These are phyloP conservation scores for Suillus americanus DNA, from an alignment of 768 basidiomycete genomes.

Conservation along the genomic window DNA sequence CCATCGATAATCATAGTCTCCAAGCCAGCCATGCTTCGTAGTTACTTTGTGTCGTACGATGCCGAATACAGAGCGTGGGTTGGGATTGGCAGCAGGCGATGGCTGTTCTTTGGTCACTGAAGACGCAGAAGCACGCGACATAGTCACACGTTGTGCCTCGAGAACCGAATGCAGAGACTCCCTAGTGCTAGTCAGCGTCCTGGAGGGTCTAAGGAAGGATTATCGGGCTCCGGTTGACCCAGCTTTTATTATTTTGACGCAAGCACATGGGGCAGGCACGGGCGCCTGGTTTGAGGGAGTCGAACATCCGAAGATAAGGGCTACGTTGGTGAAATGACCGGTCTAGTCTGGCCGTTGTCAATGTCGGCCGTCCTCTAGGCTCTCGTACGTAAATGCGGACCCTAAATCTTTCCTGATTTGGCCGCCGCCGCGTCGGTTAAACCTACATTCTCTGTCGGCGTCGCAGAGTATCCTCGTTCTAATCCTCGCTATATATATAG, in stretches of 20 bases:
- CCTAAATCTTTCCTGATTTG: no score
- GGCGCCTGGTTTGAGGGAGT: not conserved
- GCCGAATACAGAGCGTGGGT: constrained; percentile 4
- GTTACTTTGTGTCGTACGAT: constrained; percentile 38
- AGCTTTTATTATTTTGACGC: not conserved
- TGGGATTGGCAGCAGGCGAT: constrained; percentile 11
- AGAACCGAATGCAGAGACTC: not conserved
- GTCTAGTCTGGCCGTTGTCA: no score
- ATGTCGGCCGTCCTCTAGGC: no score
- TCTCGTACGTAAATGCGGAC: no score
- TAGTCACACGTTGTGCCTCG: not conserved
- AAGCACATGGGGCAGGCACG: not conserved
- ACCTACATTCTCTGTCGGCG: no score
- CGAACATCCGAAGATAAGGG: not conserved
- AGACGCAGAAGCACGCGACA: constrained; percentile 10
- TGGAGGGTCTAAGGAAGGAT: not conserved
- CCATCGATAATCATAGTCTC: constrained; percentile 78
- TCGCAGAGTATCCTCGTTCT: no score
- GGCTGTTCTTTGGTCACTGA: constrained; percentile 21
- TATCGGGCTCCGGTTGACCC: not conserved
- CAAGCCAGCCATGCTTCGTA: constrained; percentile 72
- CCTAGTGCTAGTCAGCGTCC: not conserved
- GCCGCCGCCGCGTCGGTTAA: no score
- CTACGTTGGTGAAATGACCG: not conserved
- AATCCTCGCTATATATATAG: no score